A percentile compares a stretch with the other conserved stretches of the same genome.
These are phyloP conservation scores for Priceomyces carsonii DNA, from an alignment of 805 yeast genomes.

Conservation along the genomic window DNA sequence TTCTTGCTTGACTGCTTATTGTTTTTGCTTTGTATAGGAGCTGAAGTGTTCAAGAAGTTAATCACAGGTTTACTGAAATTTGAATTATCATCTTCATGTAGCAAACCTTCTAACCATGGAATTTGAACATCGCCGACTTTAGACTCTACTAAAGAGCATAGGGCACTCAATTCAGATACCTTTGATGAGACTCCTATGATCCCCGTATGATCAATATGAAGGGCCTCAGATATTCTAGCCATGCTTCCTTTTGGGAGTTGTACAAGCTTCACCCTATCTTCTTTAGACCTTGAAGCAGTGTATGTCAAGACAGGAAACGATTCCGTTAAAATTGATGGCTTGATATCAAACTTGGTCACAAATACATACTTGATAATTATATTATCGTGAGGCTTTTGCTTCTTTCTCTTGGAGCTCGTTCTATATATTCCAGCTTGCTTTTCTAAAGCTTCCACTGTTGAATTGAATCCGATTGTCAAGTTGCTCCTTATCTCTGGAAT, in stretches of 20 bases:
- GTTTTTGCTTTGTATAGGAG: constrained; percentile 38
- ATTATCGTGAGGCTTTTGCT: not conserved
- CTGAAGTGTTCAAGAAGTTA: constrained; percentile 46
- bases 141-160: constrained; percentile 27
- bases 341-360: constrained; percentile 60
- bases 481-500: constrained; percentile 23
- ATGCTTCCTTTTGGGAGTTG: constrained; percentile 55
- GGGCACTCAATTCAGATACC: constrained; percentile 25
- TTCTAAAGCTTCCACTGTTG: constrained; percentile 51
- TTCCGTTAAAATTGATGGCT: constrained; percentile 50
- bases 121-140: constrained; percentile 39
- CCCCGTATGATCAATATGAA: constrained; percentile 28
- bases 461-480: constrained; percentile 54
- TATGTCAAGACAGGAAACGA: constrained; percentile 59
- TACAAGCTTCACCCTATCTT: constrained; percentile 50
- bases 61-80: constrained; percentile 36
- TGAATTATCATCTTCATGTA: constrained; percentile 14
- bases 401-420: constrained; percentile 7
- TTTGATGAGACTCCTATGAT: constrained; percentile 36
- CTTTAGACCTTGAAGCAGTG: constrained; percentile 37
- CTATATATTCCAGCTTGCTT: constrained; percentile 32
- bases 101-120: constrained; percentile 45
- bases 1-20: constrained; percentile 14
- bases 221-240: constrained; percentile 27
- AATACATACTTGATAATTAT: constrained; percentile 43